phyloP scores from a whole-genome alignment of 2,329 filamentous ascomycete genomes.

The Aspergillus neotritici region DNA sequence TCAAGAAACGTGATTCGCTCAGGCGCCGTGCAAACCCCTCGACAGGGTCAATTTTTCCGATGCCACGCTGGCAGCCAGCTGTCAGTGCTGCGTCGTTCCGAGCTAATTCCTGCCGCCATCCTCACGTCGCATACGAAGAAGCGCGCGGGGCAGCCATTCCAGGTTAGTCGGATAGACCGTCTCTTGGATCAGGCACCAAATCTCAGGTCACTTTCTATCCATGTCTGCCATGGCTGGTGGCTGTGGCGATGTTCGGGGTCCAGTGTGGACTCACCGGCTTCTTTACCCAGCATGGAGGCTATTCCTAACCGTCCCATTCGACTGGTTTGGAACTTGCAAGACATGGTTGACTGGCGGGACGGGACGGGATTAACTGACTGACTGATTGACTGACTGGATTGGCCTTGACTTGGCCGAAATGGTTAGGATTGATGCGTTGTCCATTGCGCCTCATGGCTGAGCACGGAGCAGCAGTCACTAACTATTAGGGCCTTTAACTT shows the following conservation, averaged over 20 bases:
- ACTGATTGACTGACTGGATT: no score
- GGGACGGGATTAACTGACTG: no score
- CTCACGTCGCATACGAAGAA: constrained; percentile 8
- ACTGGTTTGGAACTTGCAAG: constrained; percentile 23
- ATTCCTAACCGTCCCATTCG: constrained; percentile 17
- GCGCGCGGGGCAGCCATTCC: constrained; percentile 14
- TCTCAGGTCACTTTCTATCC: background rate
- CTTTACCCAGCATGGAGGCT: background rate
- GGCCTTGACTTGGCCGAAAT: no score
- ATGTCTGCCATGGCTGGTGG: no score
- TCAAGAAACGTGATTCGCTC: no score
- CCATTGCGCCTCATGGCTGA: constrained; percentile 13
- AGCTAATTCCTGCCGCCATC: constrained; percentile 16
- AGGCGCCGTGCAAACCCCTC: no score
- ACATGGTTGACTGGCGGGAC: constrained; percentile 21
- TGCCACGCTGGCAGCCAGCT: constrained; percentile 30
- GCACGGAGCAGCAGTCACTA: constrained; percentile 4
- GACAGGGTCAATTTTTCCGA: constrained; percentile 3
- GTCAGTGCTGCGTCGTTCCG: constrained; percentile 16
- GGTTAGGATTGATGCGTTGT: constrained; percentile 16
- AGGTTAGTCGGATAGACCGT: constrained; percentile 7
- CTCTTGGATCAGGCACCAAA: constrained; percentile 10
- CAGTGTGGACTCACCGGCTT: background rate
- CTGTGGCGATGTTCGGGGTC: background rate
- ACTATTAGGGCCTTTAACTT: background rate